These are phyloP conservation scores for Tinospora cordifolia DNA, from an alignment of 164 flowering plant genomes.

Conservation along the genomic window DNA sequence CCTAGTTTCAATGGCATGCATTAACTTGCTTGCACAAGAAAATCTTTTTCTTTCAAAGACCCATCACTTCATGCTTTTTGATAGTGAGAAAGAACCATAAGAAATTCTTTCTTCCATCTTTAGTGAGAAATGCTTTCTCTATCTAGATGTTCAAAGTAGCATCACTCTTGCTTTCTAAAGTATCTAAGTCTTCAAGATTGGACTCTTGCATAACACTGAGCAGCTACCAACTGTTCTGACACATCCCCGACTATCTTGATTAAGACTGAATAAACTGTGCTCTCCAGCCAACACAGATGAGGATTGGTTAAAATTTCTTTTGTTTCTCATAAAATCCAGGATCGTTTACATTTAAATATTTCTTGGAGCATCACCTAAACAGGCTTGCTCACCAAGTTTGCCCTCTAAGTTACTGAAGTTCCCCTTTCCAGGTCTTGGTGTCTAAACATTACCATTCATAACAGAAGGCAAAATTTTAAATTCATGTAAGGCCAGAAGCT, in stretches of 20 bases:
- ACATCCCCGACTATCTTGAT: too few relatives aligned
- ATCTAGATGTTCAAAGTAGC: not conserved
- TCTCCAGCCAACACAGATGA: too few relatives aligned
- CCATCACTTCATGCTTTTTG: not conserved
- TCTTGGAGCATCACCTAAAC: not conserved
- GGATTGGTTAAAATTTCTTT: too few relatives aligned
- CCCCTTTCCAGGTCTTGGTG: not conserved
- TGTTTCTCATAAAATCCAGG: too few relatives aligned
- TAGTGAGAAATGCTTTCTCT: not conserved
- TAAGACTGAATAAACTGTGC: too few relatives aligned
- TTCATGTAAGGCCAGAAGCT: slow-evolving; percentile 23
- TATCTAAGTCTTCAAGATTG: not conserved
- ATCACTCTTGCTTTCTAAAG: not conserved
- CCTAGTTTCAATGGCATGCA: too few relatives aligned
- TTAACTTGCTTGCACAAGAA: too few relatives aligned
- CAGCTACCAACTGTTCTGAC: too few relatives aligned
- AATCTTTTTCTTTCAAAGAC: not conserved
- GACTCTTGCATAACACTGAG: too few relatives aligned
- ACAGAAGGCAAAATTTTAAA: not conserved
- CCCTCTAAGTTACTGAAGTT: not conserved
- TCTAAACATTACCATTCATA: not conserved
- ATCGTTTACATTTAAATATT: not conserved
- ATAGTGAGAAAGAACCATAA: not conserved
- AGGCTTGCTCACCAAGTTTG: not conserved
- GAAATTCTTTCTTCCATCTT: not conserved